Conservation (phyloP, 345 rosid genomes). For the Eutrema japonicum region DNA sequence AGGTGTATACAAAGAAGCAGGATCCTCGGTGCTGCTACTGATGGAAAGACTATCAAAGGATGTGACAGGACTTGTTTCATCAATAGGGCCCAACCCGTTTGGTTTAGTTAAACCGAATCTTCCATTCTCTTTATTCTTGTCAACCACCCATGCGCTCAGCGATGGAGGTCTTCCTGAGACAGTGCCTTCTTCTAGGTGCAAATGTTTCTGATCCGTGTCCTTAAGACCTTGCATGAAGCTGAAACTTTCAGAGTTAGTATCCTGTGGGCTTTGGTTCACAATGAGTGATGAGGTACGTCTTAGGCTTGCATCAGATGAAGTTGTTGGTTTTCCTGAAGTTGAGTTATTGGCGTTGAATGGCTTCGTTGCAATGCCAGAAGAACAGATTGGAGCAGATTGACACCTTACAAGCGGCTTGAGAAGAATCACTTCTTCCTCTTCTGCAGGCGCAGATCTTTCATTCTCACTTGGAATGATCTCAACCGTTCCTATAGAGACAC, state of each 20-base stretch:
- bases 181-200: constrained; percentile 47
- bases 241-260: constrained; percentile 47
- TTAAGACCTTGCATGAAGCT: constrained; percentile 56
- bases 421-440: constrained; percentile 95
- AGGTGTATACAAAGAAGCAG: constrained; percentile 56
- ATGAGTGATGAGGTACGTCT: constrained; percentile 74
- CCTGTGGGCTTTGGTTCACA: constrained; percentile 57
- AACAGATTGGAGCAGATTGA: constrained; percentile 79
- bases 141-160: constrained; percentile 80
- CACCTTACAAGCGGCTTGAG: constrained; percentile 87
- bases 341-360: constrained; percentile 33
- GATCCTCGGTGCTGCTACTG: constrained; percentile 42
- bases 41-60: constrained; percentile 62
- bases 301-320: constrained; percentile 66
- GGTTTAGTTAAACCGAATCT: constrained; percentile 45
- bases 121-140: constrained; percentile 48
- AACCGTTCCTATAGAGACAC: constrained; percentile 28
- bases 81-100: constrained; percentile 55
- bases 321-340: constrained; percentile 45
- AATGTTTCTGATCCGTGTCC: constrained; percentile 44
- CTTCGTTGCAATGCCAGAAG: constrained; percentile 36
- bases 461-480: constrained; percentile 37
- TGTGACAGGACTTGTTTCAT: constrained; percentile 55
- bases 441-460: constrained; percentile 53
- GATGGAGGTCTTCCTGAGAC: constrained; percentile 83